These are phyloP conservation scores for Mollisia scopiformis DNA, from an alignment of 2,329 filamentous ascomycete genomes.

Conservation along the genomic window DNA sequence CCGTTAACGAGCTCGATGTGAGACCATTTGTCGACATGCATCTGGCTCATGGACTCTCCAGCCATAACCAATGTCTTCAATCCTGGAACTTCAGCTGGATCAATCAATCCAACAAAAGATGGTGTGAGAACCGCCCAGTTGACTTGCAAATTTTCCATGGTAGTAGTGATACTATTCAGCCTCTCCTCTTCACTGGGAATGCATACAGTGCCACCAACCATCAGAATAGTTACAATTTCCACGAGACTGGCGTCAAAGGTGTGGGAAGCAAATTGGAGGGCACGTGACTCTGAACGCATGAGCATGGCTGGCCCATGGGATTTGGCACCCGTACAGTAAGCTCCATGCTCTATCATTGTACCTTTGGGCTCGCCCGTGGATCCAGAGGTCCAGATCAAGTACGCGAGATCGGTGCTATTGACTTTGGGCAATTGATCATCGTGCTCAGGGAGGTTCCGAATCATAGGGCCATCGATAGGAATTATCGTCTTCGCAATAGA, in stretches of 20 bases:
- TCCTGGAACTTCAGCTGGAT: conserved; percentile 37
- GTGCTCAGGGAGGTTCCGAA: too few species aligned
- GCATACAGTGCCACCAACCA: conserved; percentile 24
- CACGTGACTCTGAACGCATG: background rate
- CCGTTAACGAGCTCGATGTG: conserved; percentile 40
- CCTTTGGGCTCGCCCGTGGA: conserved; percentile 31
- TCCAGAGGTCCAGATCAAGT: conserved; percentile 30
- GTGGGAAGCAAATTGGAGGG: conserved; percentile 27
- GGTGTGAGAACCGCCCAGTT: conserved; percentile 28
- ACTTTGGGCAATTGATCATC: too few species aligned
- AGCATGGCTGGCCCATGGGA: background rate
- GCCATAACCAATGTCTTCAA: conserved; percentile 22
- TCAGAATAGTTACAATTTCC: background rate
- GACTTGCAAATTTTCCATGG: conserved; percentile 20
- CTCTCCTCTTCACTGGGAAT: conserved; percentile 26
- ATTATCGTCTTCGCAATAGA: too few species aligned
- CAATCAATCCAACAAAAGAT: conserved; percentile 31
- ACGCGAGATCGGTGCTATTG: conserved; percentile 4
- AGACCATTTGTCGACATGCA: conserved; percentile 42
- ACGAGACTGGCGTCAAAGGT: conserved; percentile 1
- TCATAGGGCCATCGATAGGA: too few species aligned
- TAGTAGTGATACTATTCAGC: conserved; percentile 39
- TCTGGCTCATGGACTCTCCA: conserved; percentile 37
- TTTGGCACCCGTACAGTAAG: background rate
- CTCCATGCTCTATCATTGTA: background rate